Evolutionary conservation across 129 eudicot genomes (phyloP).

Genomic region (Flaveria trinervia): DNA sequence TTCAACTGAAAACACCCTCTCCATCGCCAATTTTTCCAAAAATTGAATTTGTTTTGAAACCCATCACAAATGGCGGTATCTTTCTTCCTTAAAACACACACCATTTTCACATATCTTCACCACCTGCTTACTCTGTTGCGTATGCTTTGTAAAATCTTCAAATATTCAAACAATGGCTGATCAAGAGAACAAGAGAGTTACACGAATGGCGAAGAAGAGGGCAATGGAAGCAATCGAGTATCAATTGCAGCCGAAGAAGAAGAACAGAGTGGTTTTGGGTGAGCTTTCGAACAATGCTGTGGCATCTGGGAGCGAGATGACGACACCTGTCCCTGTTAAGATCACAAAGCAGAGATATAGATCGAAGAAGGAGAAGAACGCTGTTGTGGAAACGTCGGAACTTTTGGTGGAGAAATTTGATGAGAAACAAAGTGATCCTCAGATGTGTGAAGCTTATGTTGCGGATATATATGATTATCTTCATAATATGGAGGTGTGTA

Average conservation of each 20-base stretch:
- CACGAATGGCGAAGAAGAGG: slow-evolving; percentile 64
- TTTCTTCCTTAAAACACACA: slow-evolving; percentile 20
- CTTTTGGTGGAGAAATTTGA: slow-evolving; percentile 14
- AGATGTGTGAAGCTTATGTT: slow-evolving; percentile 62
- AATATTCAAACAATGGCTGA: slow-evolving; percentile 40
- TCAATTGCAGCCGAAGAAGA: slow-evolving; percentile 39
- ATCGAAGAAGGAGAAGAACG: slow-evolving; percentile 28
- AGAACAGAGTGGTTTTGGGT: slow-evolving; percentile 73
- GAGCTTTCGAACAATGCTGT: slow-evolving; percentile 47
- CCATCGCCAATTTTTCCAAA: neutral
- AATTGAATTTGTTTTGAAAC: slow-evolving; percentile 26
- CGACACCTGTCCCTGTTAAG: slow-evolving; percentile 4
- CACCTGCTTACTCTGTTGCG: neutral
- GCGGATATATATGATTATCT: slow-evolving; percentile 64
- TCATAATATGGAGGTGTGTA: slow-evolving; percentile 64
- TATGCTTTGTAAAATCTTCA: neutral
- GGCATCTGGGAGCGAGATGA: neutral
- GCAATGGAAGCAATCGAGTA: slow-evolving; percentile 46
- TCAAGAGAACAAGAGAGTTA: slow-evolving; percentile 58
- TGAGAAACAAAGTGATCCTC: slow-evolving; percentile 49
- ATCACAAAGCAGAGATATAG: slow-evolving; percentile 20
- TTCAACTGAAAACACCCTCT: neutral
- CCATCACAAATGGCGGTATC: slow-evolving; percentile 31
- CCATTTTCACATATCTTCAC: slow-evolving; percentile 24
- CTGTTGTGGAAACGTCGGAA: neutral